Evolutionary conservation across 768 basidiomycete species (phyloP), one percentile per base, ranked within the genome.

Genomic region (Leucosporidium creatinivorum): DNA sequence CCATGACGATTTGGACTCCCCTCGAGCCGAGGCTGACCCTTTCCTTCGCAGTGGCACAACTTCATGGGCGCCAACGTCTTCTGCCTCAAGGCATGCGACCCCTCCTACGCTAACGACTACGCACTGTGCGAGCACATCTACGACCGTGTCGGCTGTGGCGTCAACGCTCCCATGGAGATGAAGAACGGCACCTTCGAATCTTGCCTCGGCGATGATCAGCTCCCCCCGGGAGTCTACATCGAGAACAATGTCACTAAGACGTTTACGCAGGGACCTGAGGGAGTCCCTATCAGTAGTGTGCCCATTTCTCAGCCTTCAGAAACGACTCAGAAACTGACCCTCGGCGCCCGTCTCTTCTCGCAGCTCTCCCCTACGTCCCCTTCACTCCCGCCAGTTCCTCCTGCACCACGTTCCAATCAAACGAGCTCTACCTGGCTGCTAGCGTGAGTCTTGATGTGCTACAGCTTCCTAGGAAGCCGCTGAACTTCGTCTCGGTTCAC

Each of bases 151-250:
- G 31, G 89, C 15, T 86, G 87, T 72, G 74, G 69, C 3, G 89
- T 85, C 81, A 91, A 89, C 76, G 86, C 83, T 26, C 89, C 89
- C 23, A 85, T 83, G 77, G 77, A 80, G 47, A 86, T 86, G 39
- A 76, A 82, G 58, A 70, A 85, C 54, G 83, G 82, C 36, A 80
- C 80, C 0, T 91, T 88, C 78, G 84, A 85, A 66, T 79, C 81
- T 13, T 91, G 89, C 79, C 75, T 83, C 13, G 84, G 85, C 30
- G 87, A 88, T n/a, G 80, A 84, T 75, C 85, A 86, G 80, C 80
- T 81, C 23, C 81, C 81, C 60, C 84, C 71, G 0, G 73, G 73
- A 23, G 21, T 52, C 26, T 74, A 70, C 58, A 31, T 61, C 52
- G 60, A 54, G 60, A 47, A 52, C n/a, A 65, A 67, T n/a, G 13